Conservation (phyloP, 805 yeast species). For the Starmerella lactis-condensi region DNA sequence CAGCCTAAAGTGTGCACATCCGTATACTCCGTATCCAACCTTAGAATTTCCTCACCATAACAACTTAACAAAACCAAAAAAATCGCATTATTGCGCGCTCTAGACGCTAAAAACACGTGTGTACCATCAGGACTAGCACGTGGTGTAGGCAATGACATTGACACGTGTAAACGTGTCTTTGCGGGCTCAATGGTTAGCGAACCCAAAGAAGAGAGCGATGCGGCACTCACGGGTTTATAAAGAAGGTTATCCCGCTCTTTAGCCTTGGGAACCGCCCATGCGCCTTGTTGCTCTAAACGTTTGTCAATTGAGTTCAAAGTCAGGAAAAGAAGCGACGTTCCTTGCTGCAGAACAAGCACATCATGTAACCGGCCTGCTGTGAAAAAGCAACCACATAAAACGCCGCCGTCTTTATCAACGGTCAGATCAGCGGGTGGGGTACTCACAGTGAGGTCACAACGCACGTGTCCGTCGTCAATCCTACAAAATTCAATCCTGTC, state of each 20-base stretch:
- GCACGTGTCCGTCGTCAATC: not conserved
- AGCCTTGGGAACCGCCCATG: slow-evolving; percentile 11
- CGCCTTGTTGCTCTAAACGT: slow-evolving; percentile 11
- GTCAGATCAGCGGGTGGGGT: no score
- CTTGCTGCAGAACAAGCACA: slow-evolving; percentile 9
- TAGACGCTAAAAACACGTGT: slow-evolving; percentile 10
- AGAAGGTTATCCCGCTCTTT: slow-evolving; percentile 4
- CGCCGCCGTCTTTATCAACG: no score
- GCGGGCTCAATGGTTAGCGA: not conserved
- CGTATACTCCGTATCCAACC: slow-evolving; percentile 9
- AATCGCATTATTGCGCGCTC: slow-evolving; percentile 2
- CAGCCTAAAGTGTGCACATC: slow-evolving; percentile 12
- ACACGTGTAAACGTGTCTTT: not conserved
- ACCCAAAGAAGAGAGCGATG: slow-evolving; percentile 1
- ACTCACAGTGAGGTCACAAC: no score
- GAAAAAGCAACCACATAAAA: slow-evolving; percentile 11
- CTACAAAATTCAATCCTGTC: slow-evolving; percentile 9
- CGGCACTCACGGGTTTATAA: slow-evolving; percentile 2
- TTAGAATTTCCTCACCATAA: slow-evolving; percentile 11
- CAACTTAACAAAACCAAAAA: slow-evolving; percentile 8
- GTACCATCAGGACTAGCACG: slow-evolving; percentile 12
- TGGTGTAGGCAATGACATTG: slow-evolving; percentile 7
- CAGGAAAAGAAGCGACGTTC: slow-evolving; percentile 4
- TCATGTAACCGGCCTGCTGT: slow-evolving; percentile 10
- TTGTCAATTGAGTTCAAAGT: slow-evolving; percentile 7